Percentiles rank a stretch among this genome's conserved stretches.
phyloP scores from a whole-genome alignment of 768 basidiomycete species.

The Tephrocybe sp. region DNA sequence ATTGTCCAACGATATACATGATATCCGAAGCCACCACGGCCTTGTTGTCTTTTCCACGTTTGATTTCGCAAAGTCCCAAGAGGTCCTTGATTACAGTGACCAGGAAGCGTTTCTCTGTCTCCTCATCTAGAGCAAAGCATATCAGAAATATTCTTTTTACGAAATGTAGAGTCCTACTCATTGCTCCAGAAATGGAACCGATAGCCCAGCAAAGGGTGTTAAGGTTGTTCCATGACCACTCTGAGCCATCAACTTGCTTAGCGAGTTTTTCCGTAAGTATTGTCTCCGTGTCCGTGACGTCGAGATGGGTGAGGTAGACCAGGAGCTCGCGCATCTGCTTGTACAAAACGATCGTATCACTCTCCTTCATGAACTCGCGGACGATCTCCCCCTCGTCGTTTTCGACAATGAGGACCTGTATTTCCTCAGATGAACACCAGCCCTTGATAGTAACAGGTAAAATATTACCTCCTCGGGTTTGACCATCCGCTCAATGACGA shows the following conservation, averaged over 20 bases:
- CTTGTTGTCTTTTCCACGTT: constrained; percentile 99
- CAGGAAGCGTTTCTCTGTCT: constrained; percentile 97
- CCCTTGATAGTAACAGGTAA: background rate
- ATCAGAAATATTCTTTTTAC: background rate
- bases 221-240: constrained; percentile 99
- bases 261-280: constrained; percentile 96
- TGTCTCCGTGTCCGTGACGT: constrained; percentile 93
- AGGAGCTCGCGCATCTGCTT: constrained; percentile 98
- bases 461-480: constrained; percentile 92
- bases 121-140: constrained; percentile 66
- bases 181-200: constrained; percentile 97
- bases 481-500: constrained; percentile 98
- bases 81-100: constrained; percentile 99
- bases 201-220: constrained; percentile 99
- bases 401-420: constrained; percentile 95
- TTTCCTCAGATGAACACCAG: background rate
- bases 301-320: constrained; percentile 96
- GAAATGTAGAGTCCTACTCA: constrained; percentile 67
- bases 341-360: constrained; percentile 96
- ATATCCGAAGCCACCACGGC: constrained; percentile 95
- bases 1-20: constrained; percentile 99
- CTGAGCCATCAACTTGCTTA: constrained; percentile 95
- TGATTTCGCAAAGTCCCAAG: constrained; percentile 95
- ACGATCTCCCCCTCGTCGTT: constrained; percentile 99
- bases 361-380: constrained; percentile 98